phyloP scores from a whole-genome alignment of 2,329 filamentous ascomycete species.

The Gaeumannomyces sp. region DNA sequence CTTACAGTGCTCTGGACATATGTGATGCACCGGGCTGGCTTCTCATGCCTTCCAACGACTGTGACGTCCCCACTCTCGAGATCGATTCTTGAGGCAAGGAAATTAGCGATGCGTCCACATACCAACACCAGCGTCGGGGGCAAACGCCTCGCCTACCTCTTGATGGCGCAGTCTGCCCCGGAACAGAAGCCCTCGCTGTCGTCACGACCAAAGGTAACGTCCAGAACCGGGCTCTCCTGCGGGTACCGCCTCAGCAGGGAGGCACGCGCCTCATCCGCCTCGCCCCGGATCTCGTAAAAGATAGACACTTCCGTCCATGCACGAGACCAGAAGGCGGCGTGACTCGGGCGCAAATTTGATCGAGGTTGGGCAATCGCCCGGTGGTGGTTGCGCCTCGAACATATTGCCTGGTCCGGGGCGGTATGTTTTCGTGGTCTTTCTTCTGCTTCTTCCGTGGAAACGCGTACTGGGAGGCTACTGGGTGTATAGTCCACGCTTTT shows the following conservation, averaged over 20 bases:
- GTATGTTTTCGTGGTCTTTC: not conserved
- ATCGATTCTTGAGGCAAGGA: slow-evolving; percentile 46
- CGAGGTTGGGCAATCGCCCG: slow-evolving; percentile 79
- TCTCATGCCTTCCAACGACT: slow-evolving; percentile 69
- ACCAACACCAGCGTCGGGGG: no score
- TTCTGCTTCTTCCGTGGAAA: not conserved
- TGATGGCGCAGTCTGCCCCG: slow-evolving; percentile 81
- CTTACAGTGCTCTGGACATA: slow-evolving; percentile 69
- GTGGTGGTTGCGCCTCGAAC: slow-evolving; percentile 75
- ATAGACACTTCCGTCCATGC: slow-evolving; percentile 91
- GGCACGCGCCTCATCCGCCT: slow-evolving; percentile 50
- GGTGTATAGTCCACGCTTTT: not conserved
- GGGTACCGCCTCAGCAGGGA: slow-evolving; percentile 68
- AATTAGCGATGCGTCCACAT: not conserved
- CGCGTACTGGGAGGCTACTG: not conserved
- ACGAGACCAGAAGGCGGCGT: slow-evolving; percentile 76
- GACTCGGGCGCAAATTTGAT: slow-evolving; percentile 78
- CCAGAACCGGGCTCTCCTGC: slow-evolving; percentile 78
- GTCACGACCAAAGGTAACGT: slow-evolving; percentile 82
- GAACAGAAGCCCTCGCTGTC: slow-evolving; percentile 81
- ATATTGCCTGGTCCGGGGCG: not conserved
- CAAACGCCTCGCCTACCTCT: slow-evolving; percentile 44
- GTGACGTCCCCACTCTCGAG: slow-evolving; percentile 66
- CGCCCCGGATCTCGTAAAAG: slow-evolving; percentile 68
- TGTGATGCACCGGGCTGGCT: slow-evolving; percentile 75